phyloP scores from a whole-genome alignment of 129 eudicot genomes.

The Heracleum sosnowskyi region DNA sequence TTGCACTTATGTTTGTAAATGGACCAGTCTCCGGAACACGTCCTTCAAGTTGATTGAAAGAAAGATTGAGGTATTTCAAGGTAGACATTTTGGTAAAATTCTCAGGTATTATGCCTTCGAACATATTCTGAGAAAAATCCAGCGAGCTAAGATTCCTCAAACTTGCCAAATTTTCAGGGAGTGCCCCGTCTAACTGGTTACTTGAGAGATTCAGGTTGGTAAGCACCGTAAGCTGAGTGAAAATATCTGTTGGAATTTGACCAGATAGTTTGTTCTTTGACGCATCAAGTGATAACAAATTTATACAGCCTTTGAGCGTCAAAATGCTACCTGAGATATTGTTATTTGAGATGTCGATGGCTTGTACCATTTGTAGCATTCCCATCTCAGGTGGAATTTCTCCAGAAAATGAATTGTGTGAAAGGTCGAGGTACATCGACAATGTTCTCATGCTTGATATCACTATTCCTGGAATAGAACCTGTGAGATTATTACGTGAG shows the following conservation, averaged over 20 bases:
- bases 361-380: conserved; percentile 61
- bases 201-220: conserved; percentile 47
- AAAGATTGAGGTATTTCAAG: conserved; percentile 57
- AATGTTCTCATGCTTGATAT: conserved; percentile 48
- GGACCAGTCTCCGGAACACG: conserved; percentile 45
- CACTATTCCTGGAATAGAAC: conserved; percentile 42
- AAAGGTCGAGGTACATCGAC: conserved; percentile 58
- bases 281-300: conserved; percentile 48
- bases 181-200: conserved; percentile 51
- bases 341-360: conserved; percentile 68
- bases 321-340: conserved; percentile 63
- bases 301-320: conserved; percentile 47
- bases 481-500: conserved; percentile 51
- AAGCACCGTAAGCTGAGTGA: conserved; percentile 29
- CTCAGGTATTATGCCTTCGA: conserved; percentile 62
- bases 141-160: conserved; percentile 33
- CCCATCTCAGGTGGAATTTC: conserved; percentile 59
- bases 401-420: conserved; percentile 51
- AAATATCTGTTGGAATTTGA: conserved; percentile 24
- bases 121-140: conserved; percentile 64
- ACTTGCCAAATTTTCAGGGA: conserved; percentile 43
- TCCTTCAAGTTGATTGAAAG: conserved; percentile 74
- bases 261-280: conserved; percentile 59
- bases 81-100: conserved; percentile 28
- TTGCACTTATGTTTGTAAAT: conserved; percentile 29